A percentile compares a stretch with the other conserved stretches of the same genome.
Conservation (phyloP, 345 rosid genomes). For the Moringa oleifera region DNA sequence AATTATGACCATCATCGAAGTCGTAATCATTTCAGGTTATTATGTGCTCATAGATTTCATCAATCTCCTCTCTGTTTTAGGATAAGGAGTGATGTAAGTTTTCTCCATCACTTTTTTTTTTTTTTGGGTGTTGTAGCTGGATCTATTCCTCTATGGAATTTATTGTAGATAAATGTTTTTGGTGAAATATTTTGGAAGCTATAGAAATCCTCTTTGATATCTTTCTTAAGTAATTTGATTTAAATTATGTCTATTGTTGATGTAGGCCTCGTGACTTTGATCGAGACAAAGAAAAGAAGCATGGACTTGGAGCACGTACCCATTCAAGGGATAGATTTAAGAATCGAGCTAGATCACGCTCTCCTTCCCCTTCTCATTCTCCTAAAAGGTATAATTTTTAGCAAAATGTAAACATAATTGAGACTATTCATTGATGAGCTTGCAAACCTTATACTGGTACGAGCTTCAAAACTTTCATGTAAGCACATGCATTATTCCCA, state of each 20-base stretch:
- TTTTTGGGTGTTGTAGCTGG: background rate
- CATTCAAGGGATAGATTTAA: slow-evolving; percentile 13
- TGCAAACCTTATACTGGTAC: background rate
- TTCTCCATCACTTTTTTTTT: no score
- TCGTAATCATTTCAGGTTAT: slow-evolving; percentile 18
- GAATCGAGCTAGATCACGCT: slow-evolving; percentile 22
- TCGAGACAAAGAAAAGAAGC: slow-evolving; percentile 18
- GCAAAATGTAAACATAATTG: background rate
- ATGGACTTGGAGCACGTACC: slow-evolving; percentile 17
- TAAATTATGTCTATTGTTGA: background rate
- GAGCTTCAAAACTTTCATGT: background rate
- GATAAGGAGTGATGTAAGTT: background rate
- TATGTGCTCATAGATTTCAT: background rate
- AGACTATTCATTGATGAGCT: background rate
- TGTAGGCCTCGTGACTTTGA: slow-evolving; percentile 17
- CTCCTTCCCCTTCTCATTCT: slow-evolving; percentile 21
- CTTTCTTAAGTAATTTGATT: background rate
- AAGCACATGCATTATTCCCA: no score
- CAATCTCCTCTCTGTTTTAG: background rate
- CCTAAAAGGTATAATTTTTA: slow-evolving; percentile 20
- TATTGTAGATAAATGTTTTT: background rate
- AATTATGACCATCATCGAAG: slow-evolving; percentile 9
- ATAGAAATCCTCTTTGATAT: background rate
- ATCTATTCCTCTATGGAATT: background rate
- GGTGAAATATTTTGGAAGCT: background rate